Base-by-base conservation (phyloP, 176 grass and related monocot species). In the Typha latifolia region DNA sequence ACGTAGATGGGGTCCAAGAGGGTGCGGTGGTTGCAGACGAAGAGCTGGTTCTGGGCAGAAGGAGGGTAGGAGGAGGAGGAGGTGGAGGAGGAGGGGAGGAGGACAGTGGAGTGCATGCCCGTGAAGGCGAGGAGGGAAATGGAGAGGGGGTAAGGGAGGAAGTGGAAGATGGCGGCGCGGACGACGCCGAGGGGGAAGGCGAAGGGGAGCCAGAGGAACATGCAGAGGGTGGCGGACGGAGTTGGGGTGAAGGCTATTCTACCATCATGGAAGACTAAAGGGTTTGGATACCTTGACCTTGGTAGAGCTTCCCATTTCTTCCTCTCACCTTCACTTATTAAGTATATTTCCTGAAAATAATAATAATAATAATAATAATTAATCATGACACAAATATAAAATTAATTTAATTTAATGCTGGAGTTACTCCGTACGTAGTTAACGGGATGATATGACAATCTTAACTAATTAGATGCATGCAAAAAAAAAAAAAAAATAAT, bases 1-100 rank as follows among this genome's bases (percentile, higher is more conserved):
- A 90, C 68, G 75, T 90, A 95, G 3, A 95, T 66, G 0, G 90
- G 86, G 66, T 95, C 86, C 53, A 95, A 69, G 13, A 95, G 90
- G 19, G 83, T 95, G 8, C 86, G 81, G 82, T 95, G 90, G 70
- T 95, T 95, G 83, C 83, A 90, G 14, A 84, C 83, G 73, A 87
- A 90, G 55, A 95, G 51, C 56, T 77, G 68, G 1, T 74, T 74
- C 2, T 61, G 72, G 87, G 3, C 8, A 0, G 52, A 20, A 0
- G n/a, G 15, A 18, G 52, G 16, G 16, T 12, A 16, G 19, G 52
- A 18, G 19, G 13, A 21, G 51, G 32, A 23, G 26, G 26, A 4
- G 1, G 14, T 15, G 6, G 48, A 27, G 63, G 55, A 15, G 9
- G 0, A 16, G 34, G 1, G 16, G 49, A 13, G 74, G 4, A 1